Conservation (phyloP, 2,329 filamentous ascomycete species). For the Trichophyton benhamiae region DNA sequence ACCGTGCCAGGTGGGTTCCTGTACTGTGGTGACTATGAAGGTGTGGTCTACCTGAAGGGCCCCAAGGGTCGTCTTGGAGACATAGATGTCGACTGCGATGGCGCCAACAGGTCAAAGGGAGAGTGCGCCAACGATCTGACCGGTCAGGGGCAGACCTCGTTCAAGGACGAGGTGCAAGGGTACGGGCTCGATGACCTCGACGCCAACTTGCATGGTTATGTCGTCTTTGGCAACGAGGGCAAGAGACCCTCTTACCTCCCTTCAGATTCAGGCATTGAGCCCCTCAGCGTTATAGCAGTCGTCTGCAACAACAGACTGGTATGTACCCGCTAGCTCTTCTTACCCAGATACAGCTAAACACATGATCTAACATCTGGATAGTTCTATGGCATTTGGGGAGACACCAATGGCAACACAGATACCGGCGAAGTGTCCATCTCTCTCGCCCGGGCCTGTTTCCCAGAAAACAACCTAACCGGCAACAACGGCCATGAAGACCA, state of each 20-base stretch:
- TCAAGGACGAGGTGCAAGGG: slow-evolving; percentile 8
- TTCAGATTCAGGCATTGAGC: slow-evolving; percentile 34
- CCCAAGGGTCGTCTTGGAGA: slow-evolving; percentile 8
- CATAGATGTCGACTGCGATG: slow-evolving; percentile 14
- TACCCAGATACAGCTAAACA: background rate
- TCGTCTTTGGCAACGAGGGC: slow-evolving; percentile 18
- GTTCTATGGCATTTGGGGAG: slow-evolving; percentile 49
- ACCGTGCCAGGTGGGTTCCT: background rate
- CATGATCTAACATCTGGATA: background rate
- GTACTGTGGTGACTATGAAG: slow-evolving; percentile 11
- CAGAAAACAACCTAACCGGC: slow-evolving; percentile 39
- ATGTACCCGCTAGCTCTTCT: slow-evolving; percentile 1
- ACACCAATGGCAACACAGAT: slow-evolving; percentile 46
- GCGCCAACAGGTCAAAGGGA: slow-evolving; percentile 12
- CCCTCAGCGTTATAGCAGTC: slow-evolving; percentile 44
- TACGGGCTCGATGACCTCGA: slow-evolving; percentile 16
- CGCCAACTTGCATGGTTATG: slow-evolving; percentile 18
- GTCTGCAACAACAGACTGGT: slow-evolving; percentile 41
- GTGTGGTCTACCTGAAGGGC: slow-evolving; percentile 8
- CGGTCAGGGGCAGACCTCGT: slow-evolving; percentile 11
- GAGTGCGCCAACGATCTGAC: slow-evolving; percentile 3
- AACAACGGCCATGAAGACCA: slow-evolving; percentile 44
- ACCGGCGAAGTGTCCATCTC: slow-evolving; percentile 48
- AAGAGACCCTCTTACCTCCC: slow-evolving; percentile 30
- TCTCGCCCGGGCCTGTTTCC: slow-evolving; percentile 47